A percentile compares a stretch with the other conserved stretches of the same genome.
phyloP scores from a whole-genome alignment of 2,329 filamentous ascomycete genomes.

The Teratosphaeria gauchensis region DNA sequence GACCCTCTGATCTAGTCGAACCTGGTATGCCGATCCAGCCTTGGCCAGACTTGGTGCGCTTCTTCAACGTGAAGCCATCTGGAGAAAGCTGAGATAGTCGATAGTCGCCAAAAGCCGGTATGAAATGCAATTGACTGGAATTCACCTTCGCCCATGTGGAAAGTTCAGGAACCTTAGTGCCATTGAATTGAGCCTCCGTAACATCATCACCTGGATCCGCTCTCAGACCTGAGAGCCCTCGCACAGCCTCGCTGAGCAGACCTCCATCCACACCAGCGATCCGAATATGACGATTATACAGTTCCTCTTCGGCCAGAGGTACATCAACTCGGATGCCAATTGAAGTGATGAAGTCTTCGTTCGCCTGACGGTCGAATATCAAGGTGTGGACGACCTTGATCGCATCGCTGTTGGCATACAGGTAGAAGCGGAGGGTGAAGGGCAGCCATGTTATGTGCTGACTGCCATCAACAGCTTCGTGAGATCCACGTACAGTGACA shows the following conservation, averaged over 20 bases:
- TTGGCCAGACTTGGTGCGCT: slow-evolving; percentile 48
- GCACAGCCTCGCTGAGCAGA: slow-evolving; percentile 48
- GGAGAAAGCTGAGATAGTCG: slow-evolving; percentile 48
- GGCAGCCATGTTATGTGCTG: slow-evolving; percentile 39
- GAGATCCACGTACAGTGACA: slow-evolving; percentile 37
- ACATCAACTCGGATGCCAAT: slow-evolving; percentile 48
- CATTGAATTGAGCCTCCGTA: slow-evolving; percentile 42
- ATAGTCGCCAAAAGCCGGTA: slow-evolving; percentile 51
- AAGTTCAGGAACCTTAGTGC: slow-evolving; percentile 34
- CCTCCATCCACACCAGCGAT: slow-evolving; percentile 48
- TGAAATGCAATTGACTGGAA: slow-evolving; percentile 42
- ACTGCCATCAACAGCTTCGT: slow-evolving; percentile 23
- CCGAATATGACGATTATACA: slow-evolving; percentile 51
- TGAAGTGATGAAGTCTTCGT: slow-evolving; percentile 44
- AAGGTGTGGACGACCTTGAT: slow-evolving; percentile 48
- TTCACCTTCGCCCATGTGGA: slow-evolving; percentile 41
- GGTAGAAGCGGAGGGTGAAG: slow-evolving; percentile 48
- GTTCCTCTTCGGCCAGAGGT: slow-evolving; percentile 42
- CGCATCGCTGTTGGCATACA: slow-evolving; percentile 48
- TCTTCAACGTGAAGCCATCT: slow-evolving; percentile 52
- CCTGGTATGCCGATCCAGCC: slow-evolving; percentile 51
- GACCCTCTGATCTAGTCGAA: slow-evolving; percentile 45
- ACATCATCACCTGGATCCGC: slow-evolving; percentile 44
- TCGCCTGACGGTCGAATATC: slow-evolving; percentile 43
- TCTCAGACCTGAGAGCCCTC: slow-evolving; percentile 51